Evolutionary conservation across 2,329 filamentous ascomycete species (phyloP).

Genomic region (Reticulascus tulasneorum): DNA sequence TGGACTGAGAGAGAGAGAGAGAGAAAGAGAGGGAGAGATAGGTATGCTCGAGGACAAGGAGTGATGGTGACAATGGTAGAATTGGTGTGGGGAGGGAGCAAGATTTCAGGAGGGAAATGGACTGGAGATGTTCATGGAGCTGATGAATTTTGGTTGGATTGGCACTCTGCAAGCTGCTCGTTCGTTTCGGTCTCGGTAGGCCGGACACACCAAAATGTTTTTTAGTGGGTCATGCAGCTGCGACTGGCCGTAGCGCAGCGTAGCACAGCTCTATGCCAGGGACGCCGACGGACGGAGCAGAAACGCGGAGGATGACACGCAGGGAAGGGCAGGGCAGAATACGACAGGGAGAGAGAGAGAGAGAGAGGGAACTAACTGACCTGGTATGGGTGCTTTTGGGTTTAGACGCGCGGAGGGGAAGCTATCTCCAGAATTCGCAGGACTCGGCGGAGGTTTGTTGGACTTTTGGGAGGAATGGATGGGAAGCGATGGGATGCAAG

Average conservation of each 20-base stretch:
- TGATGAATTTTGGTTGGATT: conserved; percentile 19
- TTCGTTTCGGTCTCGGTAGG: no score
- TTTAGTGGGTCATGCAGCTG: conserved; percentile 16
- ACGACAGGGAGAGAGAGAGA: conserved; percentile 6
- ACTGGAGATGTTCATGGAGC: conserved; percentile 15
- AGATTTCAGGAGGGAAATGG: conserved; percentile 15
- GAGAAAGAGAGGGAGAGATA: conserved; percentile 10
- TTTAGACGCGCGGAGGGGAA: conserved; percentile 6
- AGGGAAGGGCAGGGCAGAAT: conserved; percentile 6
- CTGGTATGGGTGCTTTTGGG: conserved; percentile 4
- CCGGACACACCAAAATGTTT: conserved; percentile 19
- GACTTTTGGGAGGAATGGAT: neutral
- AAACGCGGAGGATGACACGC: conserved; percentile 5
- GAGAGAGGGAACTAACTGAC: conserved; percentile 6
- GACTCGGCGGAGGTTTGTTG: conserved; percentile 6
- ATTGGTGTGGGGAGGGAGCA: conserved; percentile 14
- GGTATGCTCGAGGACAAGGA: conserved; percentile 13
- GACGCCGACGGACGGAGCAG: conserved; percentile 4
- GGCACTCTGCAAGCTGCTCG: conserved; percentile 16
- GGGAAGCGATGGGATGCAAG: conserved; percentile 7
- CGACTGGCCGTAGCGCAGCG: no score
- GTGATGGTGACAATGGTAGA: no score
- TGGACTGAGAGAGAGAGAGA: conserved; percentile 7
- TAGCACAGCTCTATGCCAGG: conserved; percentile 12
- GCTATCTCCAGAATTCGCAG: conserved; percentile 3